Evolutionary conservation across 768 basidiomycete species (phyloP).

Genomic region (Rhizopogon vinicolor): DNA sequence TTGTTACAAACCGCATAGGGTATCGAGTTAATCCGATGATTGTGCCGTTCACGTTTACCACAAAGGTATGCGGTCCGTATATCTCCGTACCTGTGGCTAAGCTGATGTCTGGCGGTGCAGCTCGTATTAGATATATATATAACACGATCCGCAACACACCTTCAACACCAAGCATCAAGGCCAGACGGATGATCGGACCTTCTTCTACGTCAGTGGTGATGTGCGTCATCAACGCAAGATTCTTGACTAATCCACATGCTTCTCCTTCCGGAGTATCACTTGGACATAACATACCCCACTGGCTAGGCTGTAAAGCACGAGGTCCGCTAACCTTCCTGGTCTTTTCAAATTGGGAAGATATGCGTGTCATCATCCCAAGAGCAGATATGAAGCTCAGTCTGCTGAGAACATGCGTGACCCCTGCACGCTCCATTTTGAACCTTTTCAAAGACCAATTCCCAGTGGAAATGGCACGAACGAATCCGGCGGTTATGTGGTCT

Average conservation of each 20-base stretch:
- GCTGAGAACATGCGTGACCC: slow-evolving; percentile 96
- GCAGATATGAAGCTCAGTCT: slow-evolving; percentile 96
- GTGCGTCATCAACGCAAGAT: slow-evolving; percentile 98
- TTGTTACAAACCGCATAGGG: slow-evolving; percentile 79
- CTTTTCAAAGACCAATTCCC: slow-evolving; percentile 99
- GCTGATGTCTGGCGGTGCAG: slow-evolving; percentile 66
- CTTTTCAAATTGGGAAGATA: slow-evolving; percentile 98
- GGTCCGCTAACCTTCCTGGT: slow-evolving; percentile 98
- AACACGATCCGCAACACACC: slow-evolving; percentile 42
- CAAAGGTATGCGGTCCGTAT: slow-evolving; percentile 87
- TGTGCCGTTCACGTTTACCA: slow-evolving; percentile 95
- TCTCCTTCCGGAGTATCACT: slow-evolving; percentile 99
- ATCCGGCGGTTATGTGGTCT: slow-evolving; percentile 94
- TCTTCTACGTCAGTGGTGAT: slow-evolving; percentile 99
- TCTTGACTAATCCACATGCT: slow-evolving; percentile 98
- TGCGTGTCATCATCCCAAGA: slow-evolving; percentile 99
- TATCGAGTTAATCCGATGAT: slow-evolving; percentile 91
- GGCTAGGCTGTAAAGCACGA: slow-evolving; percentile 93
- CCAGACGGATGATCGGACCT: slow-evolving; percentile 83
- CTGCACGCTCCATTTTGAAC: slow-evolving; percentile 99
- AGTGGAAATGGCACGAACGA: slow-evolving; percentile 95
- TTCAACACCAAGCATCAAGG: slow-evolving; percentile 97
- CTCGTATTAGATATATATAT: slow-evolving; percentile 7
- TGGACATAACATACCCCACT: slow-evolving; percentile 98
- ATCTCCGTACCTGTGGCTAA: slow-evolving; percentile 93